A percentile compares a stretch with the other conserved stretches of the same genome.
phyloP scores from a whole-genome alignment of 2,329 filamentous ascomycete genomes.

The Aspergillus amoenus region DNA sequence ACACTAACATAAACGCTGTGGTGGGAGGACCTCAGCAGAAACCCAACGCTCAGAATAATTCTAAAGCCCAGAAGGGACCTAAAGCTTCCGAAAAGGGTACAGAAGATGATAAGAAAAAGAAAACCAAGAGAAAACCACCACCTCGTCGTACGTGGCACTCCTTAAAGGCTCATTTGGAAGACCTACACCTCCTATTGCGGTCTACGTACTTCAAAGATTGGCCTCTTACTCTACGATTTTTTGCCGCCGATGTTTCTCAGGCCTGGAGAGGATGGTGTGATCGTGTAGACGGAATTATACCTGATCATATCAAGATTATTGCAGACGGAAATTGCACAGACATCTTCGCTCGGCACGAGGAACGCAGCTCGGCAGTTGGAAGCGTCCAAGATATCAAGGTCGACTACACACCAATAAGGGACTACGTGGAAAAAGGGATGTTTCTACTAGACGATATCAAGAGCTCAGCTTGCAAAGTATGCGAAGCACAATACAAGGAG shows the following conservation, averaged over 20 bases:
- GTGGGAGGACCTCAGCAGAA: background rate
- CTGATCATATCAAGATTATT: slow-evolving; percentile 52
- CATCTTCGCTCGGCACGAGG: slow-evolving; percentile 7
- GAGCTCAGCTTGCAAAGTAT: slow-evolving; percentile 50
- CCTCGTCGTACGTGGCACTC: slow-evolving; percentile 54
- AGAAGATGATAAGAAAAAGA: background rate
- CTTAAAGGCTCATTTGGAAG: slow-evolving; percentile 69
- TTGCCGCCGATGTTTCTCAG: slow-evolving; percentile 65
- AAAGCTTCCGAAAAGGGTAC: background rate
- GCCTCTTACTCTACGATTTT: slow-evolving; percentile 81
- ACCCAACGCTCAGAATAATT: slow-evolving; percentile 28
- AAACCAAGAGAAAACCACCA: slow-evolving; percentile 60
- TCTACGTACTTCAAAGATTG: slow-evolving; percentile 78
- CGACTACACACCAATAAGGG: slow-evolving; percentile 52
- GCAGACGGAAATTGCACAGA: slow-evolving; percentile 47
- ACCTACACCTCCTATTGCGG: slow-evolving; percentile 76
- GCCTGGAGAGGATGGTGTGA: slow-evolving; percentile 65
- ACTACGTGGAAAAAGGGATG: slow-evolving; percentile 53
- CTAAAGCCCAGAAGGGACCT: background rate
- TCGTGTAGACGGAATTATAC: slow-evolving; percentile 49
- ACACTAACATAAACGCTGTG: background rate
- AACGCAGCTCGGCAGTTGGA: slow-evolving; percentile 28
- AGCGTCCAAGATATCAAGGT: slow-evolving; percentile 51
- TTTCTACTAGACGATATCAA: slow-evolving; percentile 41
- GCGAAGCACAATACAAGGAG: slow-evolving; percentile 40